Conservation (phyloP, 139 green algal species). For the Chlamydomonas urium region DNA sequence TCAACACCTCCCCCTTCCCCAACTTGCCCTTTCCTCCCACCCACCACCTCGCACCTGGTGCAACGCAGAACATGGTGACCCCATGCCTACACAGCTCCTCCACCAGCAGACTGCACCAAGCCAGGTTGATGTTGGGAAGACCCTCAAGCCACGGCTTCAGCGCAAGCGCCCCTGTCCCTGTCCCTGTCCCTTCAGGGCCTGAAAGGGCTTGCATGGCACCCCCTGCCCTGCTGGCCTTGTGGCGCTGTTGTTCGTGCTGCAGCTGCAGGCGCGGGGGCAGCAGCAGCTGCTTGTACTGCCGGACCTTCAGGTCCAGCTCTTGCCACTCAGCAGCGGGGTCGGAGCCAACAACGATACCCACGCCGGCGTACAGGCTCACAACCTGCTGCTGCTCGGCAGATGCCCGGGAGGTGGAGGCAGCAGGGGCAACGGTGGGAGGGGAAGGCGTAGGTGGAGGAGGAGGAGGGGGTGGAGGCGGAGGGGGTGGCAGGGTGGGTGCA, state of each 20-base stretch:
- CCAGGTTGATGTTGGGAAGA: slow-evolving; percentile 69
- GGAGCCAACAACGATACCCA: slow-evolving; percentile 90
- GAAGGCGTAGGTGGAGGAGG: no score
- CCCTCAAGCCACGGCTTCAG: neutral
- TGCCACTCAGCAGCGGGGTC: slow-evolving; percentile 79
- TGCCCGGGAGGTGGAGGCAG: no score
- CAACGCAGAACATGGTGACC: slow-evolving; percentile 60
- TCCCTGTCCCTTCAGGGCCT: no score
- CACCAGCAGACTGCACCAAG: slow-evolving; percentile 70
- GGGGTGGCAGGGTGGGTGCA: no score
- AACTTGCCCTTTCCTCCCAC: neutral
- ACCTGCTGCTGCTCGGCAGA: neutral
- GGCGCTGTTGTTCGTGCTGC: neutral
- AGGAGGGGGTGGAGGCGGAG: no score
- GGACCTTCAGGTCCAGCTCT: slow-evolving; percentile 90
- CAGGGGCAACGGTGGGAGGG: no score
- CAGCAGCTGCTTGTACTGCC: slow-evolving; percentile 20
- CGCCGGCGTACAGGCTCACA: slow-evolving; percentile 85
- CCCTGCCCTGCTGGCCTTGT: no score
- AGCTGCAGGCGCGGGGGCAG: slow-evolving; percentile 32
- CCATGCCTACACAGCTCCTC: slow-evolving; percentile 82
- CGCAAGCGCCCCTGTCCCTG: slow-evolving; percentile 3
- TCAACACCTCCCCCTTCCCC: no score
- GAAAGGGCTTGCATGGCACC: no score
- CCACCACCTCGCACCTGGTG: slow-evolving; percentile 58